These are phyloP conservation scores for Russula lepida DNA, from an alignment of 768 basidiomycete species.

Conservation along the genomic window DNA sequence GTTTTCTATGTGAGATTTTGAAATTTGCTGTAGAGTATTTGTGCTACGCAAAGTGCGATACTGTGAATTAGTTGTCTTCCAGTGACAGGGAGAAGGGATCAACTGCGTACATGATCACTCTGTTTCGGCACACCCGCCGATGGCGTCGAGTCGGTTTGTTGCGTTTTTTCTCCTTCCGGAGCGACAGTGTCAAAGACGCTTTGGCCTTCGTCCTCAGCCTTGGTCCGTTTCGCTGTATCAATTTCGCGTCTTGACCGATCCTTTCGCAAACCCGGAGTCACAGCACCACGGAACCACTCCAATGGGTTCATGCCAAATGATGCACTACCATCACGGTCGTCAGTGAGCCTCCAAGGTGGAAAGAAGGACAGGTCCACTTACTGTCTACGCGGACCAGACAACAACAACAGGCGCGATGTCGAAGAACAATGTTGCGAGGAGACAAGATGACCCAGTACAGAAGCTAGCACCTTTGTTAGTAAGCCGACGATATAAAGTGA, in stretches of 20 bases:
- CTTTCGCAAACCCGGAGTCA: constrained; percentile 14
- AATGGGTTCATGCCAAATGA: constrained; percentile 18
- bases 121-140: background rate
- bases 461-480: background rate
- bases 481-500: background rate
- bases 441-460: background rate
- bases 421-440: constrained; percentile 2
- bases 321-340: constrained; percentile 9
- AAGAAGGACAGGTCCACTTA: background rate
- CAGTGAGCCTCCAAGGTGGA: background rate
- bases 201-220: constrained; percentile 36
- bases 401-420: constrained; percentile 2
- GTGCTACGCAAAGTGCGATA: constrained; percentile 45
- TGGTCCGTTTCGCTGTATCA: constrained; percentile 33
- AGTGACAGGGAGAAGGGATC: background rate
- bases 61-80: background rate
- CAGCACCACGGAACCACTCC: constrained; percentile 18
- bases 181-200: constrained; percentile 40
- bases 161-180: background rate
- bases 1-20: constrained; percentile 88
- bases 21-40: constrained; percentile 89
- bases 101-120: constrained; percentile 16
- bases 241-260: constrained; percentile 14
- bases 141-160: background rate
- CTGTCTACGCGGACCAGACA: constrained; percentile 18